Conservation (phyloP, 108 stramenopile genomes). For the Cyclotella choctawhatcheeana region DNA sequence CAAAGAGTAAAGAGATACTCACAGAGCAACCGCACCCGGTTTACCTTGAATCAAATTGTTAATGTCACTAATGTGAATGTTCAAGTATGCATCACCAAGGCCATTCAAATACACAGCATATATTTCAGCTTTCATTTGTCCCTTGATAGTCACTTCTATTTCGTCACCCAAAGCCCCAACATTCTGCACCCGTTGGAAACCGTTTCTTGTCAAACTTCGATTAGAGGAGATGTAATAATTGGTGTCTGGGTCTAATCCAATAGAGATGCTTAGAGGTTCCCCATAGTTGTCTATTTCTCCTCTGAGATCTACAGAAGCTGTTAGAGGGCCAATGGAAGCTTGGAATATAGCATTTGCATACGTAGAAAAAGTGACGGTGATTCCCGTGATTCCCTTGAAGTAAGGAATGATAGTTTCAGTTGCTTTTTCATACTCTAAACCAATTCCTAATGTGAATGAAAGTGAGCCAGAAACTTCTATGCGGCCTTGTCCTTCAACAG, state of each 20-base stretch:
- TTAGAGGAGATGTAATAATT: constrained; percentile 43
- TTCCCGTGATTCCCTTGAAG: constrained; percentile 39
- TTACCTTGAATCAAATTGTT: constrained; percentile 14
- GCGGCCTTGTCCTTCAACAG: not conserved
- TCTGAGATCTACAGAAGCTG: constrained; percentile 14
- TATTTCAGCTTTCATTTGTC: constrained; percentile 8
- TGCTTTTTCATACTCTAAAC: constrained; percentile 20
- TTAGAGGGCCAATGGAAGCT: constrained; percentile 31
- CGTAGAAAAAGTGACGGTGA: constrained; percentile 19
- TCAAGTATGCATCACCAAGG: constrained; percentile 6
- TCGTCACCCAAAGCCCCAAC: constrained; percentile 17
- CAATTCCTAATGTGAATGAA: constrained; percentile 30
- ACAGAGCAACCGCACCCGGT: too few species aligned
- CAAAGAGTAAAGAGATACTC: not conserved
- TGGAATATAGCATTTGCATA: constrained; percentile 20
- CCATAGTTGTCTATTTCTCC: constrained; percentile 25
- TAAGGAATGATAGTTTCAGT: constrained; percentile 22
- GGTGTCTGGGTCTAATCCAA: constrained; percentile 28
- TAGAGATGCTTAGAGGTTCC: constrained; percentile 12
- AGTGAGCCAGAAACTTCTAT: not conserved
- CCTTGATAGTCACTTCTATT: constrained; percentile 15
- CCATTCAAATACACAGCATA: not conserved
- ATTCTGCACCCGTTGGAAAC: constrained; percentile 7
- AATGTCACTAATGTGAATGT: constrained; percentile 21
- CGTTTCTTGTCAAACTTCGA: not conserved